phyloP scores from a whole-genome alignment of 257 asterid genomes.

The Coffea eugenioides region DNA sequence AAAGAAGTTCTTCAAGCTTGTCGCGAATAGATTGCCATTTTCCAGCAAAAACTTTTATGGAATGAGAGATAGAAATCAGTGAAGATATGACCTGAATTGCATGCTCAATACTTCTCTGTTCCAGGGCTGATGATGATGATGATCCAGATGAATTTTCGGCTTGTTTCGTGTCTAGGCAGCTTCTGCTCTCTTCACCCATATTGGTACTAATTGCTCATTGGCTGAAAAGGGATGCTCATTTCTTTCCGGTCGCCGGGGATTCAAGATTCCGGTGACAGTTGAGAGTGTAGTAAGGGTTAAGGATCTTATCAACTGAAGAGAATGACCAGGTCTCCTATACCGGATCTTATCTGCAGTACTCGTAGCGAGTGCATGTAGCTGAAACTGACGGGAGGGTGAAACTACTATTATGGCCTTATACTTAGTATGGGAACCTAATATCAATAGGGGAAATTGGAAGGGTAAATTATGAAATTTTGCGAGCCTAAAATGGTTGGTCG shows the following conservation, averaged over 20 bases:
- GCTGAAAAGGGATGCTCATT: conserved; percentile 21
- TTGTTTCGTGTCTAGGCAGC: conserved; percentile 5
- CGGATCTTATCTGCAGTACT: conserved; percentile 19
- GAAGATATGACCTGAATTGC: conserved; percentile 50
- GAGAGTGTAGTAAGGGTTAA: neutral
- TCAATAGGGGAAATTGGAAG: neutral
- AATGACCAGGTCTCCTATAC: conserved; percentile 20
- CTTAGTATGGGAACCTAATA: too few species aligned
- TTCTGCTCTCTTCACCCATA: conserved; percentile 48
- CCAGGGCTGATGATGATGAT: neutral
- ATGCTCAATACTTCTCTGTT: conserved; percentile 34
- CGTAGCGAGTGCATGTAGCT: conserved; percentile 24
- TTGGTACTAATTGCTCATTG: conserved; percentile 13
- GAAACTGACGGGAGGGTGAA: conserved; percentile 19
- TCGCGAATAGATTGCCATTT: conserved; percentile 64
- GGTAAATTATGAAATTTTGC: neutral
- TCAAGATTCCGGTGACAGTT: conserved; percentile 40
- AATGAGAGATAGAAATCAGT: conserved; percentile 57
- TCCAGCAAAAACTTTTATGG: conserved; percentile 56
- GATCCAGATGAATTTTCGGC: conserved; percentile 6
- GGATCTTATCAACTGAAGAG: conserved; percentile 37
- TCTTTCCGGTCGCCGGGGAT: conserved; percentile 19
- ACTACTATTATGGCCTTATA: neutral
- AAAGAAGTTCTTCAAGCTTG: conserved; percentile 71
- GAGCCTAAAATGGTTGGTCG: neutral